Evolutionary conservation across 257 asterid genomes (phyloP).

Genomic region (Ehretia macrophylla): DNA sequence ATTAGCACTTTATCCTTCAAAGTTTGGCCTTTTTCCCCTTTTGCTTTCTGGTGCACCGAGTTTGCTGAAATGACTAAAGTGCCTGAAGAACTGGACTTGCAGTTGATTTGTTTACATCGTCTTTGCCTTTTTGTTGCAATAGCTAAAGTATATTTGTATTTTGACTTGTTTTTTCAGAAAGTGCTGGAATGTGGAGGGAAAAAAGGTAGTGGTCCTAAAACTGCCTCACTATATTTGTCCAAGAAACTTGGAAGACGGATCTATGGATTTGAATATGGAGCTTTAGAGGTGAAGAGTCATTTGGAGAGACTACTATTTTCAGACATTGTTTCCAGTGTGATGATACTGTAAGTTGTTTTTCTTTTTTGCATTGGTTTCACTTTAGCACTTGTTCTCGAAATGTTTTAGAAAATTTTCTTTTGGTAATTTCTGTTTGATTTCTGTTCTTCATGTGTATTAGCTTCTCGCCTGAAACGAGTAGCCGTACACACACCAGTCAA

Average conservation of each 20-base stretch:
- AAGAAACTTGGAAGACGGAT: slow-evolving; percentile 55
- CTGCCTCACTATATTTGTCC: slow-evolving; percentile 73
- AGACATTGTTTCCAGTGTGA: slow-evolving; percentile 58
- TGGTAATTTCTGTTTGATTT: slow-evolving; percentile 17
- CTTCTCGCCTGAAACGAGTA: slow-evolving; percentile 32
- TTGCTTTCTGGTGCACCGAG: not conserved
- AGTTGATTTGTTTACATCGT: not conserved
- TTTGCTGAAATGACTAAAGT: slow-evolving; percentile 9
- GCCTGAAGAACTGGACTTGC: slow-evolving; percentile 5
- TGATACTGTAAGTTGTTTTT: slow-evolving; percentile 49
- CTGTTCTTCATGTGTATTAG: slow-evolving; percentile 26
- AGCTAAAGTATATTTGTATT: not conserved
- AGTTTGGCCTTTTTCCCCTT: no score
- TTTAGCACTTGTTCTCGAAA: slow-evolving; percentile 10
- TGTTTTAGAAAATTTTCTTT: slow-evolving; percentile 9
- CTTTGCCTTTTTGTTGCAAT: not conserved
- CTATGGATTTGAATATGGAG: slow-evolving; percentile 76
- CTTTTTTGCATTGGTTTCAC: not conserved
- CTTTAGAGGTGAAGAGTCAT: slow-evolving; percentile 74
- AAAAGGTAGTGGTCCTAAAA: slow-evolving; percentile 55
- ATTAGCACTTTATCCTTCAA: no score
- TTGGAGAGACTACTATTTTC: slow-evolving; percentile 62
- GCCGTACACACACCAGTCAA: slow-evolving; percentile 36
- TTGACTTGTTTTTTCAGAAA: slow-evolving; percentile 42
- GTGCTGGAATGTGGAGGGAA: slow-evolving; percentile 79